A percentile compares a stretch with the other conserved stretches of the same genome.
Evolutionary conservation across 306 rosid species (phyloP).

Genomic region (Crotalaria pallida): DNA sequence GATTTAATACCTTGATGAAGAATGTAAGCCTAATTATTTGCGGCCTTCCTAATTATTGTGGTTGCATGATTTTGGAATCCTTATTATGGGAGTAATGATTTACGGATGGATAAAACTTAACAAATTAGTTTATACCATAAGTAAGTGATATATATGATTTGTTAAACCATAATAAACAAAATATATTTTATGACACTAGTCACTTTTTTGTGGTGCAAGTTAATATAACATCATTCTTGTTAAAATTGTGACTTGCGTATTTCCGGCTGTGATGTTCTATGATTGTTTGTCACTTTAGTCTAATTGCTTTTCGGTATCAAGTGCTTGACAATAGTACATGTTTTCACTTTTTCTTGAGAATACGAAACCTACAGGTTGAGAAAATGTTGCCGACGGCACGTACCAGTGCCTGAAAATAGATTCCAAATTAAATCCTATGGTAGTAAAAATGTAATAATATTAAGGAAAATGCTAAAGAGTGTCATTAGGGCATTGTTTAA

Average conservation of each 20-base stretch:
- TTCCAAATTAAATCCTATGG: neutral
- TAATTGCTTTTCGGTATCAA: neutral
- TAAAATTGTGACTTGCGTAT: neutral
- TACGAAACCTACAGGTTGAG: neutral
- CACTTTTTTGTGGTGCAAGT: too few relatives aligned
- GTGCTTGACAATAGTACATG: neutral
- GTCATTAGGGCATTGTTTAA: too few relatives aligned
- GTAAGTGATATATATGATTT: too few relatives aligned
- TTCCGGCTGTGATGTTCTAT: neutral
- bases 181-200: too few relatives aligned
- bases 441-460: neutral
- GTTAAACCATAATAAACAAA: too few relatives aligned
- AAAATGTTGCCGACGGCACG: neutral
- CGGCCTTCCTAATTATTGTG: neutral
- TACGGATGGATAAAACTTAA: too few relatives aligned
- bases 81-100: too few relatives aligned
- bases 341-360: neutral
- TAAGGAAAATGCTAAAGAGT: too few relatives aligned
- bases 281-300: neutral
- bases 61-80: neutral
- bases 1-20: neutral
- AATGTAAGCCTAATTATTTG: neutral
- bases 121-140: too few relatives aligned
- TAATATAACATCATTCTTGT: too few relatives aligned
- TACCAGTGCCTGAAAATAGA: neutral